phyloP scores from a whole-genome alignment of 768 basidiomycete species.

The Suillus placidus region DNA sequence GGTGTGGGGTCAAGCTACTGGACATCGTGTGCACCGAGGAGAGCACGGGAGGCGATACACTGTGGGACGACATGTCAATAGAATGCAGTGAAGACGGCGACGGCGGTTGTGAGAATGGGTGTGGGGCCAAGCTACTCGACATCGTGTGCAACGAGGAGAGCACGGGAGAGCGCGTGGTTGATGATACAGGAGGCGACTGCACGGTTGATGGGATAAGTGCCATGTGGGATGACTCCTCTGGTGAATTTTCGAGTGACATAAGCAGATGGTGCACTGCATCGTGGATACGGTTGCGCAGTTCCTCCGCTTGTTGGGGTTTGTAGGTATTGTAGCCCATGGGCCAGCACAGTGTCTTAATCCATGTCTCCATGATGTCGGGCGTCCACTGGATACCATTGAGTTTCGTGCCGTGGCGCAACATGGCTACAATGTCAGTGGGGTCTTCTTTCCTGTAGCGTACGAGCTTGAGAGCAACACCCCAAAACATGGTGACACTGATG shows the following conservation, averaged over 20 bases:
- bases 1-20: background rate
- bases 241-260: conserved; percentile 21
- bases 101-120: background rate
- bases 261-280: conserved; percentile 48
- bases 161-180: background rate
- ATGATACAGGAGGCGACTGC: background rate
- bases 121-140: conserved; percentile 4
- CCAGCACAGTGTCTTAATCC: conserved; percentile 61
- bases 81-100: background rate
- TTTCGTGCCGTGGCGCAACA: conserved; percentile 61
- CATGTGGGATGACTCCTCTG: background rate
- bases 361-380: conserved; percentile 51
- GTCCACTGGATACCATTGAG: conserved; percentile 60
- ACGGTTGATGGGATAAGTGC: background rate
- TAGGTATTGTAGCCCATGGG: conserved; percentile 64
- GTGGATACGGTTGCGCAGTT: conserved; percentile 52
- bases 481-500: conserved; percentile 68
- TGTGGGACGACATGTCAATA: background rate
- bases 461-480: conserved; percentile 74
- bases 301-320: conserved; percentile 43
- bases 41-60: background rate
- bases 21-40: conserved; percentile 5
- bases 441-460: conserved; percentile 68
- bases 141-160: conserved; percentile 2
- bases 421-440: conserved; percentile 65